phyloP scores from a whole-genome alignment of 2,329 filamentous ascomycete species.

The Blumeria hordei region DNA sequence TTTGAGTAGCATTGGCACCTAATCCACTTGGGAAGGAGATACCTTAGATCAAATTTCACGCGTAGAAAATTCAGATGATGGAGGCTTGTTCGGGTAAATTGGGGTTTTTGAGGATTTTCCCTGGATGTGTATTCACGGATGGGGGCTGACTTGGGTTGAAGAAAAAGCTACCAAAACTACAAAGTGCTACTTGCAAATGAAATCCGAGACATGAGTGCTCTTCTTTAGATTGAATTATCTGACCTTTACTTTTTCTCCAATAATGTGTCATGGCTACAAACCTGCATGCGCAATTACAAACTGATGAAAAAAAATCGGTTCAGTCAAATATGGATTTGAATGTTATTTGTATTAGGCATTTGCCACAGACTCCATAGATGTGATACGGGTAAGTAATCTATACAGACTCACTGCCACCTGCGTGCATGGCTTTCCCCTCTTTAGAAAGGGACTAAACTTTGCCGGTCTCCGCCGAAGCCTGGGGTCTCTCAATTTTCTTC shows the following conservation, averaged over 20 bases:
- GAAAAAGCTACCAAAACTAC: neutral
- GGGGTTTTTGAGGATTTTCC: neutral
- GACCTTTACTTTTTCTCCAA: too few relatives aligned
- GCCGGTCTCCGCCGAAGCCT: neutral
- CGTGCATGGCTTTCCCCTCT: too few relatives aligned
- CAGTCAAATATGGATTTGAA: too few relatives aligned
- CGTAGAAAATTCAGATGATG: conserved; percentile 15
- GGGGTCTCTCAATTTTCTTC: neutral
- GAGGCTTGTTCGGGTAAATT: neutral
- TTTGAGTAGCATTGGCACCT: neutral
- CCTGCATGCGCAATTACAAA: too few relatives aligned
- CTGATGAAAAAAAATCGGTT: too few relatives aligned
- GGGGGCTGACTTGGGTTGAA: neutral
- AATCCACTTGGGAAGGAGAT: neutral
- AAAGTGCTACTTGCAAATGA: neutral
- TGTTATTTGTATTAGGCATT: too few relatives aligned
- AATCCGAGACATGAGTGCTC: neutral
- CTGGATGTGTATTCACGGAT: neutral
- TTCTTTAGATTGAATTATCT: neutral
- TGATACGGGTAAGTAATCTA: too few relatives aligned
- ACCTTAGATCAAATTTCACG: neutral
- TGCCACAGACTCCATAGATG: too few relatives aligned
- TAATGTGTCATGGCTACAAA: too few relatives aligned
- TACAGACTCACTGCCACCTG: too few relatives aligned
- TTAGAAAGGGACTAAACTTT: neutral